Evolutionary conservation across 2,329 filamentous ascomycete species (phyloP).

Genomic region (Claviceps digitariae): DNA sequence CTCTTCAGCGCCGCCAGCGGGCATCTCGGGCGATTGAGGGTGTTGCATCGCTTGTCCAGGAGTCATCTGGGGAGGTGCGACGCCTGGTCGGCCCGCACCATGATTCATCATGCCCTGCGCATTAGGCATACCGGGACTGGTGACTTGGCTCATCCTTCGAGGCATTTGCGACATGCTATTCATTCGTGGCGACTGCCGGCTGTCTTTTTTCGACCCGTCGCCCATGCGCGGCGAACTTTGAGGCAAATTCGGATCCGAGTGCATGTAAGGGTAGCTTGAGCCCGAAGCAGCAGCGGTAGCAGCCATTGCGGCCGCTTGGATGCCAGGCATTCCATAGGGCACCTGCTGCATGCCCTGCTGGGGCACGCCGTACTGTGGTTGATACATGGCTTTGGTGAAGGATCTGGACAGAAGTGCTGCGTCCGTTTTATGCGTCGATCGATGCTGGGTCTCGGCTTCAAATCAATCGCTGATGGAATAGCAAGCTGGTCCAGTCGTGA

Average conservation of each 20-base stretch:
- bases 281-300: slow-evolving; percentile 83
- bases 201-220: slow-evolving; percentile 57
- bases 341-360: slow-evolving; percentile 55
- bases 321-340: slow-evolving; percentile 62
- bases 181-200: slow-evolving; percentile 67
- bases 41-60: slow-evolving; percentile 52
- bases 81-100: slow-evolving; percentile 33
- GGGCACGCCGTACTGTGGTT: slow-evolving; percentile 61
- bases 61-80: slow-evolving; percentile 45
- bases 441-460: background rate
- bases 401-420: too few relatives aligned
- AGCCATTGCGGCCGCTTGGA: slow-evolving; percentile 85
- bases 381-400: slow-evolving; percentile 67
- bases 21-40: slow-evolving; percentile 67
- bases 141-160: slow-evolving; percentile 63
- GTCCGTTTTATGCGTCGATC: slow-evolving; percentile 17
- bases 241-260: slow-evolving; percentile 53
- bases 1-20: slow-evolving; percentile 63
- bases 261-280: slow-evolving; percentile 59
- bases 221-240: slow-evolving; percentile 69
- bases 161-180: slow-evolving; percentile 46
- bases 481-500: background rate
- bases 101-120: slow-evolving; percentile 68
- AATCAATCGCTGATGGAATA: background rate
- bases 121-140: slow-evolving; percentile 60